Base-by-base conservation (phyloP, 805 yeast genomes). In the Yamadazyma endophytica region DNA sequence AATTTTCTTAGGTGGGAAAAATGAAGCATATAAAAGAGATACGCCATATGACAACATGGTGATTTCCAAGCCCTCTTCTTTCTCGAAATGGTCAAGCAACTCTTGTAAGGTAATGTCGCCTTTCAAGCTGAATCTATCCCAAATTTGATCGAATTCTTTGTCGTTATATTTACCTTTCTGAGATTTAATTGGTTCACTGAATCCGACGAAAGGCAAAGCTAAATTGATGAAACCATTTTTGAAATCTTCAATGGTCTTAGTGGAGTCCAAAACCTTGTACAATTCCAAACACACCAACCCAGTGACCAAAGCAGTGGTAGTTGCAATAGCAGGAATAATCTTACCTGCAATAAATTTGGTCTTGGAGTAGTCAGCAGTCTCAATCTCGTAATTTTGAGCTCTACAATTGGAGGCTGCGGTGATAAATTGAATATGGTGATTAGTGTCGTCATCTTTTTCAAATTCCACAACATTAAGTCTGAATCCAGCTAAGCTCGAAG, bases 271-370 rank as follows among this genome's bases (percentile, higher is more conserved):
- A 42, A 92, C 90, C 67, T 92, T 92, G 68, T 85, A 84, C 36
- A 90, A 68, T 62, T 92, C 99, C 44, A 92, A 65, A 50, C 94
- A 85, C 15, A 88, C 94, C 50, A 92, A 70, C 28, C 99, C 99
- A 5, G 98, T 86, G 14, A 92, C 98, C 46, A 89, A 67, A 7
- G 97, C 95, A n/a, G 99, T 92, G 1, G 99, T 92, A 2, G 99
- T 92, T 21, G 98, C 98, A 67, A 92, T 92, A 13, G 98, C 98
- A 11, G 99, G 99, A 45, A 92, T 92, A 45, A 92, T 92, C 61
- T 94, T 81, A 28, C 99, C 99, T 5, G 99, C 99, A 56, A 92
- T 90, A 50, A 90, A 87, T 66, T 92, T 92, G 22, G 98, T 92
- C 66, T 83, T 86, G 31, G 80, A 79, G 41, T 79, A 77, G 52